Evolutionary conservation across 2,329 filamentous ascomycete species (phyloP).

Genomic region (Fusarium gaditjirri): DNA sequence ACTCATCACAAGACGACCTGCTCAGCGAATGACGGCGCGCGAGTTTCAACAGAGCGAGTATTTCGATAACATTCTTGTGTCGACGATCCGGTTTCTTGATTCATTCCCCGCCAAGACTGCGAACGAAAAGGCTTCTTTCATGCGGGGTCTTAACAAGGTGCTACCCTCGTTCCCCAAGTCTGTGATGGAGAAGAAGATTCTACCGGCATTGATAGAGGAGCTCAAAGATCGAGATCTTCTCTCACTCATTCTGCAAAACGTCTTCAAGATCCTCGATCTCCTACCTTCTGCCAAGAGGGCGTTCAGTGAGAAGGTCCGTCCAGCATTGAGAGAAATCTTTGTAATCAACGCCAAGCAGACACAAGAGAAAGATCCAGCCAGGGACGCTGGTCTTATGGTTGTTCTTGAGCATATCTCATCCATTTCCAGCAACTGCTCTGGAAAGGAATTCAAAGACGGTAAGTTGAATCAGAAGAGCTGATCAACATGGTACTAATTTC

Average conservation of each 20-base stretch:
- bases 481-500: not conserved
- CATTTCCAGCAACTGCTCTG: conserved; percentile 83
- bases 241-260: conserved; percentile 85
- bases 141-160: conserved; percentile 88
- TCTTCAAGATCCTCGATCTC: conserved; percentile 87
- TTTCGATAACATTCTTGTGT: conserved; percentile 96
- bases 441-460: conserved; percentile 96
- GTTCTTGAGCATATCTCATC: conserved; percentile 83
- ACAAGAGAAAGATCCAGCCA: conserved; percentile 80
- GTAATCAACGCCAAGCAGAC: conserved; percentile 66
- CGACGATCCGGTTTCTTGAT: conserved; percentile 95
- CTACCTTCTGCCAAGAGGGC: conserved; percentile 80
- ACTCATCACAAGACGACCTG: conserved; percentile 87
- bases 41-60: conserved; percentile 97
- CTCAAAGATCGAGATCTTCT: conserved; percentile 91
- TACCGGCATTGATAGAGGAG: conserved; percentile 90
- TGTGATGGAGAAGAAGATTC: conserved; percentile 92
- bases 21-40: conserved; percentile 84
- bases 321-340: conserved; percentile 85
- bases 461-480: conserved; percentile 46
- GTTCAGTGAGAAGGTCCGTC: conserved; percentile 88
- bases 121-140: conserved; percentile 89
- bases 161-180: conserved; percentile 92
- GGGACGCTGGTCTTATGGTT: conserved; percentile 92
- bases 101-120: conserved; percentile 90